Percentiles rank a stretch among this genome's conserved stretches.
These are phyloP conservation scores for Flammula alnicola DNA, from an alignment of 1,284 basidiomycete species.

Conservation along the genomic window DNA sequence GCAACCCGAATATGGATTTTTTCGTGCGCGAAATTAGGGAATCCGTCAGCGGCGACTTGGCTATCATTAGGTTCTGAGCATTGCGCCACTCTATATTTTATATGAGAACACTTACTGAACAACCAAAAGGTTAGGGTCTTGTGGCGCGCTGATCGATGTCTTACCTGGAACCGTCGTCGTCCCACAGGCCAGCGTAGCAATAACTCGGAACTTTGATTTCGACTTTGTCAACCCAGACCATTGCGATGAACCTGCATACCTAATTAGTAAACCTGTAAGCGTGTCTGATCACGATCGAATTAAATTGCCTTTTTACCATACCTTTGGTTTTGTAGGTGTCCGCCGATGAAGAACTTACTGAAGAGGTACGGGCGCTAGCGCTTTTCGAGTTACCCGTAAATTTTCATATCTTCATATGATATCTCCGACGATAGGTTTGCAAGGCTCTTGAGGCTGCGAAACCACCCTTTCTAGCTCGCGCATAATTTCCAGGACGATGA, in stretches of 20 bases:
- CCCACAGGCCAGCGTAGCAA: slow-evolving; percentile 67
- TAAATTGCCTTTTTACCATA: slow-evolving; percentile 8
- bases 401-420: background rate
- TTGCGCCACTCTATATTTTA: slow-evolving; percentile 5
- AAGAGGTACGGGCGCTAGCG: slow-evolving; percentile 40
- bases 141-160: slow-evolving; percentile 73
- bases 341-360: slow-evolving; percentile 59
- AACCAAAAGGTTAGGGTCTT: slow-evolving; percentile 69
- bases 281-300: no score
- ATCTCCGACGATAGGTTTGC: slow-evolving; percentile 44
- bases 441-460: slow-evolving; percentile 50
- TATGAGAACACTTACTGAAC: slow-evolving; percentile 15
- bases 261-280: slow-evolving; percentile 70
- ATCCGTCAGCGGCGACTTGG: slow-evolving; percentile 77
- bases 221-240: slow-evolving; percentile 58
- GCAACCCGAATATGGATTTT: slow-evolving; percentile 81
- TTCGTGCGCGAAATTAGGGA: slow-evolving; percentile 84
- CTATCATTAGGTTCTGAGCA: slow-evolving; percentile 65
- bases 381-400: background rate
- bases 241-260: slow-evolving; percentile 58
- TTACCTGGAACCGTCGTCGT: slow-evolving; percentile 78
- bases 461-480: slow-evolving; percentile 40
- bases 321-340: slow-evolving; percentile 42
- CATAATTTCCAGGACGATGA: slow-evolving; percentile 56
- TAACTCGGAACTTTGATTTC: slow-evolving; percentile 80